A percentile compares a stretch with the other conserved stretches of the same genome.
These are phyloP conservation scores for Pestalotiopsis fici DNA, from an alignment of 2,329 filamentous ascomycete genomes.

Conservation along the genomic window DNA sequence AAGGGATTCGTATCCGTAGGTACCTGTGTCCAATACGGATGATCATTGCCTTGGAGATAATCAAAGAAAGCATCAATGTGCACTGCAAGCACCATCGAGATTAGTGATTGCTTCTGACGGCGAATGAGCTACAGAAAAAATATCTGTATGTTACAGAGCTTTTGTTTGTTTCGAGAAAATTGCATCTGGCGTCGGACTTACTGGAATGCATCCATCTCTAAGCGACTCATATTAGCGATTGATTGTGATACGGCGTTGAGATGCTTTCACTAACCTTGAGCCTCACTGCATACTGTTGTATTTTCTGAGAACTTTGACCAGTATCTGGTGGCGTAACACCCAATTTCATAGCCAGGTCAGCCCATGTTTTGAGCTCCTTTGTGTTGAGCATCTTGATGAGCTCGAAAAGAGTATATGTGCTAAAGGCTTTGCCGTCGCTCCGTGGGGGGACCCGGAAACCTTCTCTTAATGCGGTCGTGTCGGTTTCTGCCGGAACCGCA, in stretches of 20 bases:
- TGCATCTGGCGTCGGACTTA: not conserved
- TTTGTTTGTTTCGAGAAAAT: too few species aligned
- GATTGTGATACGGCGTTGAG: not conserved
- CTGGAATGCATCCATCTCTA: conserved; percentile 90
- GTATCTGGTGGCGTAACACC: conserved; percentile 83
- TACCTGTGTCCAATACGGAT: conserved; percentile 78
- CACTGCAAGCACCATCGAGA: conserved; percentile 43
- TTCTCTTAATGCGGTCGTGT: conserved; percentile 71
- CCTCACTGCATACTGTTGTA: conserved; percentile 91
- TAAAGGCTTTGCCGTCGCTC: conserved; percentile 86
- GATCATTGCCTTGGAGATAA: conserved; percentile 76
- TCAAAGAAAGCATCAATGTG: conserved; percentile 95
- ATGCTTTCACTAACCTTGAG: conserved; percentile 66
- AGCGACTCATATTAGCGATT: not conserved
- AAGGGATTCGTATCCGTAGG: conserved; percentile 66
- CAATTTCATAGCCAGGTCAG: conserved; percentile 81
- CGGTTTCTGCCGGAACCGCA: conserved; percentile 67
- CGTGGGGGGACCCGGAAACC: conserved; percentile 79
- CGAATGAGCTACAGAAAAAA: too few species aligned
- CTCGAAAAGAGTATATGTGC: conserved; percentile 73
- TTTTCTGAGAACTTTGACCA: conserved; percentile 87
- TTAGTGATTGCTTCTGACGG: not conserved
- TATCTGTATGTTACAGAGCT: too few species aligned
- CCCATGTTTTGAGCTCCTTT: conserved; percentile 92
- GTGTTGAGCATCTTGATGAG: conserved; percentile 77